Conservation (phyloP, 2,329 filamentous ascomycete species). For the Sarocladium strictum region DNA sequence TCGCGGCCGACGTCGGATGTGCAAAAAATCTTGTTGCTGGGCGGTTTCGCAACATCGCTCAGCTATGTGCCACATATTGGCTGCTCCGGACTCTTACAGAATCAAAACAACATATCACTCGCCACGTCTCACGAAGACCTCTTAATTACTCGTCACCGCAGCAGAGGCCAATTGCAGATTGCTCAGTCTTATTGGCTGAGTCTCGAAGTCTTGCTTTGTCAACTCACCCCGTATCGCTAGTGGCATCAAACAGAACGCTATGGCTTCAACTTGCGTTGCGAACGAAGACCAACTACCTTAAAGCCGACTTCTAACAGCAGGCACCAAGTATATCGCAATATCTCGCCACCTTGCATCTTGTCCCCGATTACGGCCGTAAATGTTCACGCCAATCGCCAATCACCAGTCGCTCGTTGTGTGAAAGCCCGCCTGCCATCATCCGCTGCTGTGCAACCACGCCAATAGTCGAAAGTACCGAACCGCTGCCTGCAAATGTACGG, state of each 20-base stretch:
- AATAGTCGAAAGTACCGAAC: background rate
- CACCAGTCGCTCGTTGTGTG: background rate
- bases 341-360: background rate
- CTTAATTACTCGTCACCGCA: conserved; percentile 29
- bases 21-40: conserved; percentile 25
- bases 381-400: background rate
- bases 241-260: conserved; percentile 2
- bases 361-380: conserved; percentile 2
- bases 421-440: background rate
- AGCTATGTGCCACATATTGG: conserved; percentile 30
- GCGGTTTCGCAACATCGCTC: conserved; percentile 31
- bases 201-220: background rate
- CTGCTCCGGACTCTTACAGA: conserved; percentile 33
- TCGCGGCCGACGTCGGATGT: conserved; percentile 24
- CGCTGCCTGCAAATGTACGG: background rate
- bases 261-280: background rate
- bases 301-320: background rate
- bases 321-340: background rate
- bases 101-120: conserved; percentile 33
- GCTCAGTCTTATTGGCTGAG: conserved; percentile 2
- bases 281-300: background rate
- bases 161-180: conserved; percentile 20
- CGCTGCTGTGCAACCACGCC: background rate
- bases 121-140: conserved; percentile 30
- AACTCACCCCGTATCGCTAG: background rate